A percentile compares a stretch with the other conserved stretches of the same genome.
These are phyloP conservation scores for Penicillium capsulatum DNA, from an alignment of 2,329 filamentous ascomycete genomes.

Conservation along the genomic window DNA sequence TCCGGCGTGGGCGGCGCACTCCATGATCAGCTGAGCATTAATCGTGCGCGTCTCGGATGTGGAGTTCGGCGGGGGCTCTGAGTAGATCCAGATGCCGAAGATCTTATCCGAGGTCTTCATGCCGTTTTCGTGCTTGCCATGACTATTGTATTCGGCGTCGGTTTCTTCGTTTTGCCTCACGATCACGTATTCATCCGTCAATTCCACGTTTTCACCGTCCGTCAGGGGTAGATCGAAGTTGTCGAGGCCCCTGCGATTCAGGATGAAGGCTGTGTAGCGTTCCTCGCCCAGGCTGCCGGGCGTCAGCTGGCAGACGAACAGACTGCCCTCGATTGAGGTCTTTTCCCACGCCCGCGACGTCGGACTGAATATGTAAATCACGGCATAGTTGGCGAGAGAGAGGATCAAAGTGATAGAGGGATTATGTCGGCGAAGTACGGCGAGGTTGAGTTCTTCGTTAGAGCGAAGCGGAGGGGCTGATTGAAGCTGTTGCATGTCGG, in stretches of 20 bases:
- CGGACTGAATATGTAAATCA: slow-evolving; percentile 75
- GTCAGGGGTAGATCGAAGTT: slow-evolving; percentile 66
- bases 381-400: slow-evolving; percentile 77
- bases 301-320: slow-evolving; percentile 74
- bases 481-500: slow-evolving; percentile 30
- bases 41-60: slow-evolving; percentile 51
- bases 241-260: slow-evolving; percentile 67
- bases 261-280: slow-evolving; percentile 59
- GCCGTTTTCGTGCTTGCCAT: slow-evolving; percentile 9
- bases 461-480: slow-evolving; percentile 53
- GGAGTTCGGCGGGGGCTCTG: slow-evolving; percentile 53
- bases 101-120: slow-evolving; percentile 35
- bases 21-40: slow-evolving; percentile 52
- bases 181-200: slow-evolving; percentile 60
- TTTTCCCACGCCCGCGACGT: slow-evolving; percentile 73
- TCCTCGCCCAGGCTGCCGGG: slow-evolving; percentile 45
- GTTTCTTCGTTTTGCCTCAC: slow-evolving; percentile 46
- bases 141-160: slow-evolving; percentile 15
- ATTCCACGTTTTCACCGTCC: slow-evolving; percentile 58
- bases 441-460: slow-evolving; percentile 82
- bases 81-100: slow-evolving; percentile 62
- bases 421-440: slow-evolving; percentile 76
- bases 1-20: slow-evolving; percentile 52
- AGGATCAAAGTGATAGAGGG: slow-evolving; percentile 69
- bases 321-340: slow-evolving; percentile 74